Percentiles rank a stretch among this genome's conserved stretches.
phyloP scores from a whole-genome alignment of 305 asterid genomes.

The Galium porrigens region DNA sequence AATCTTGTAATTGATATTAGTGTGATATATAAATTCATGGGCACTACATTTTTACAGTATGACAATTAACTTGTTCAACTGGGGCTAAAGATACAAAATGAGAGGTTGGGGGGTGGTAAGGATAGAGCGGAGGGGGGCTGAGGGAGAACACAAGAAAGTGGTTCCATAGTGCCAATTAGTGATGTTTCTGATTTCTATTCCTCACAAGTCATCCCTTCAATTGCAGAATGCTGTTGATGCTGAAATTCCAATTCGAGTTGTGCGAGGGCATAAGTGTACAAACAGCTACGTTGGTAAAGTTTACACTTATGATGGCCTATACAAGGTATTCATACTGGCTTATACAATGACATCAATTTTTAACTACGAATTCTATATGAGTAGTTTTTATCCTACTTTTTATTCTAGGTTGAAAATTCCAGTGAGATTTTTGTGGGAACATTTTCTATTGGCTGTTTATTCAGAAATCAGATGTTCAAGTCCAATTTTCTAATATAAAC shows the following conservation, averaged over 20 bases:
- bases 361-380: background rate
- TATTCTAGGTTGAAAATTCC: too few relatives aligned
- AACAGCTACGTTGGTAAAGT: conserved; percentile 66
- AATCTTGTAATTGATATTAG: background rate
- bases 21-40: too few relatives aligned
- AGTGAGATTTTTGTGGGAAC: too few relatives aligned
- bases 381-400: background rate
- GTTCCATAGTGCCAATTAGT: background rate
- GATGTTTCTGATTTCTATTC: background rate
- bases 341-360: background rate
- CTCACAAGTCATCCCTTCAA: background rate
- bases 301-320: conserved; percentile 83
- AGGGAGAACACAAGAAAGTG: background rate
- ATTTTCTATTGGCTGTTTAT: too few relatives aligned
- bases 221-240: conserved; percentile 61
- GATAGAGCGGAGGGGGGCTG: too few relatives aligned
- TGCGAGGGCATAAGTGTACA: conserved; percentile 58
- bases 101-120: too few relatives aligned
- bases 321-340: conserved; percentile 30
- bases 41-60: background rate
- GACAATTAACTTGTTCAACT: too few relatives aligned
- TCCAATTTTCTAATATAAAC: too few relatives aligned
- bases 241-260: conserved; percentile 56
- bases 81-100: too few relatives aligned
- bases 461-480: background rate